phyloP scores from a whole-genome alignment of 495 filamentous ascomycete species.

The Hypoxylon fragiforme region DNA sequence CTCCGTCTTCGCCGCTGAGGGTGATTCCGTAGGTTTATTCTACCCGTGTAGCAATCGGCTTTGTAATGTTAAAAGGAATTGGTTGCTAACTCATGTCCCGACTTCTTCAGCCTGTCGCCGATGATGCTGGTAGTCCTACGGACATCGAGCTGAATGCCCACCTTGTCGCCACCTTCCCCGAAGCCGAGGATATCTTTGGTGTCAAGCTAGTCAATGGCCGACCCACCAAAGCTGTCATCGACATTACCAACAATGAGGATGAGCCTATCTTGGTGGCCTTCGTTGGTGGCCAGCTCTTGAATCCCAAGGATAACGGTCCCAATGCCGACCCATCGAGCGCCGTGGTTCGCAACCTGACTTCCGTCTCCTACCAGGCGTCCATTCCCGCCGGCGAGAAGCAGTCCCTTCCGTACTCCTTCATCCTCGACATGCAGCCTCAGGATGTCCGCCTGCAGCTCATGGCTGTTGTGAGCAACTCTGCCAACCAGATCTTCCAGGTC shows the following conservation, averaged over 20 bases:
- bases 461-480: conserved; percentile 68
- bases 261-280: conserved; percentile 74
- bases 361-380: conserved; percentile 68
- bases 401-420: conserved; percentile 79
- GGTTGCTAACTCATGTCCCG: conserved; percentile 19
- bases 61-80: no score
- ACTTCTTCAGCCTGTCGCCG: conserved; percentile 29
- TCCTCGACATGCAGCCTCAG: conserved; percentile 90
- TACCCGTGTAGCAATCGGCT: not conserved
- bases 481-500: conserved; percentile 71
- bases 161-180: conserved; percentile 78
- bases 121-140: conserved; percentile 49
- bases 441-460: conserved; percentile 76
- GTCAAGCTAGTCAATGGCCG: conserved; percentile 94
- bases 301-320: conserved; percentile 48
- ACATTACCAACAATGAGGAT: conserved; percentile 82
- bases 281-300: conserved; percentile 76
- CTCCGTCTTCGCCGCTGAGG: conserved; percentile 61
- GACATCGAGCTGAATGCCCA: conserved; percentile 70
- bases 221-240: conserved; percentile 79
- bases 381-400: conserved; percentile 78
- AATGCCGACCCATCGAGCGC: conserved; percentile 55
- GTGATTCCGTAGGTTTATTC: conserved; percentile 54
- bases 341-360: conserved; percentile 82
- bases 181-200: conserved; percentile 81